These are phyloP conservation scores for Osmanthus fragrans DNA, from an alignment of 257 asterid genomes.

Conservation along the genomic window DNA sequence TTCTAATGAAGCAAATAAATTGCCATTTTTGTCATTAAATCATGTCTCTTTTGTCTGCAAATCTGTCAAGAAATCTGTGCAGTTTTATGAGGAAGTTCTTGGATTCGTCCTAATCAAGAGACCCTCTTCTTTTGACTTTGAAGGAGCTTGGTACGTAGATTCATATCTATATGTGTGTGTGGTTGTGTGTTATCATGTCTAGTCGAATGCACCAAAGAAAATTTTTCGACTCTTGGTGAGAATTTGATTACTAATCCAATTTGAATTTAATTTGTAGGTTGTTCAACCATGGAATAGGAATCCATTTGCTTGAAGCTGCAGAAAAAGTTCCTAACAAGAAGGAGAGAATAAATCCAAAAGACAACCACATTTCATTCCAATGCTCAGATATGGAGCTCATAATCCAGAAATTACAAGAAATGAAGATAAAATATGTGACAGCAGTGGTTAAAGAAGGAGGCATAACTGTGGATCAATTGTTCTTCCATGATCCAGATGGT, in stretches of 20 bases:
- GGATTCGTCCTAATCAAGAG: constrained; percentile 36
- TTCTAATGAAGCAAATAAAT: neutral
- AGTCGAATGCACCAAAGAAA: no score
- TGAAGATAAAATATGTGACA: neutral
- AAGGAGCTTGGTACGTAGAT: constrained; percentile 35
- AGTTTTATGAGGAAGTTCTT: constrained; percentile 32
- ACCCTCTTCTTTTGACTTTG: constrained; percentile 35
- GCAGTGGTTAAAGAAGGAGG: neutral
- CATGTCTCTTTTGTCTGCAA: constrained; percentile 33
- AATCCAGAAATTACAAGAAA: neutral
- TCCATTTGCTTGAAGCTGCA: constrained; percentile 35
- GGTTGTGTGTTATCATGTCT: no score
- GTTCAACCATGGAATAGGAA: constrained; percentile 34
- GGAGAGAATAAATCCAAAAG: constrained; percentile 28
- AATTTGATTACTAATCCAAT: neutral
- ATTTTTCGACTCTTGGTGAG: neutral
- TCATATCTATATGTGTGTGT: no score
- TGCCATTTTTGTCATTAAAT: constrained; percentile 25
- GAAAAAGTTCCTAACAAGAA: constrained; percentile 25
- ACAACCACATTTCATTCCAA: constrained; percentile 37
- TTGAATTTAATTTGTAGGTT: constrained; percentile 18
- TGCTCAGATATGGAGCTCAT: neutral
- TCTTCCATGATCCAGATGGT: constrained; percentile 1
- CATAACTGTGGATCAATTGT: neutral
- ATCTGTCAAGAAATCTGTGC: constrained; percentile 35